Evolutionary conservation across 306 rosid genomes (phyloP).

Genomic region (Prinsepia uniflora): DNA sequence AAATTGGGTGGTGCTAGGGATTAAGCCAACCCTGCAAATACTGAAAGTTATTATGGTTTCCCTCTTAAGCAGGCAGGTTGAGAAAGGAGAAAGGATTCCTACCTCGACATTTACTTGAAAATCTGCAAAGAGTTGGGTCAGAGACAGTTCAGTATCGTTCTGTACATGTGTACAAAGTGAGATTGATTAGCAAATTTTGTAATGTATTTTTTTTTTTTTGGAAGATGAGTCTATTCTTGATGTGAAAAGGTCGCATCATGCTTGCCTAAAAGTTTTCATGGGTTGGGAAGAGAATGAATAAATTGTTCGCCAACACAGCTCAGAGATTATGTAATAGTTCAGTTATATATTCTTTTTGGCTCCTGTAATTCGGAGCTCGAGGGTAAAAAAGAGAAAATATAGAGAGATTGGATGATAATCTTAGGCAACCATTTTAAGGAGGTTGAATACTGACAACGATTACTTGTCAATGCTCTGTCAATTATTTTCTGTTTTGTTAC

Average conservation of each 20-base stretch:
- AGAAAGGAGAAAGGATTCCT: constrained; percentile 32
- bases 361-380: constrained; percentile 49
- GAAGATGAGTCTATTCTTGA: constrained; percentile 37
- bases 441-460: constrained; percentile 42
- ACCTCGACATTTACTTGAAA: constrained; percentile 31
- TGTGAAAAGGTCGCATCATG: constrained; percentile 42
- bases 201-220: constrained; percentile 24
- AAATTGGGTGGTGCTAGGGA: constrained; percentile 61
- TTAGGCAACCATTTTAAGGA: constrained; percentile 57
- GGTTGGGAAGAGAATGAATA: constrained; percentile 44
- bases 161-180: constrained; percentile 84
- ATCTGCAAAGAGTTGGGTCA: constrained; percentile 38
- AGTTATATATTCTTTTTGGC: constrained; percentile 44
- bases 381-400: constrained; percentile 18
- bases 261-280: constrained; percentile 40
- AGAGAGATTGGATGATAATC: constrained; percentile 37
- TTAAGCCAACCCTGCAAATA: constrained; percentile 57
- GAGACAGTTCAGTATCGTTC: constrained; percentile 36
- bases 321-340: constrained; percentile 45
- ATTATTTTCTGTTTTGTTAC: constrained; percentile 24
- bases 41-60: constrained; percentile 26
- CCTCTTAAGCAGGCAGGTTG: constrained; percentile 38
- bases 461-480: constrained; percentile 30
- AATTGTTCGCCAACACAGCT: constrained; percentile 27
- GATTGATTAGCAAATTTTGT: constrained; percentile 65